Base-by-base conservation (phyloP, 129 eudicot genomes). In the Glebionis coronaria region DNA sequence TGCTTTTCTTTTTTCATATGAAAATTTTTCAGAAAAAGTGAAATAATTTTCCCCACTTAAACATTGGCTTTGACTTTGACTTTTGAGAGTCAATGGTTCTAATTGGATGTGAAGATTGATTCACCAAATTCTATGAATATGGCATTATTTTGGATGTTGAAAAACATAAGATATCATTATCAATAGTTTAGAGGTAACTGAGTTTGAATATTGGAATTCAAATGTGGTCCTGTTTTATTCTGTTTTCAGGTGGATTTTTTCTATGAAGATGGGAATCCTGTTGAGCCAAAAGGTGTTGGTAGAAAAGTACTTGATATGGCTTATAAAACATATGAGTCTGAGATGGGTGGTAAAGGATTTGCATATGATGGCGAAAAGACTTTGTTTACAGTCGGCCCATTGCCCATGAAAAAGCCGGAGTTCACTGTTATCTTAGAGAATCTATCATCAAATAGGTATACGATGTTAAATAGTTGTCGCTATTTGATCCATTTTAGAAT, bases 341-440 rank as follows among this genome's bases (percentile, higher is more conserved):
- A 80, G 49, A 63, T 80, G 27, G 81, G 74, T n/a, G 75, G 83
- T 2, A 82, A 79, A 69, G 79, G 71, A 16, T 72, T 82, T 46
- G 87, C 87, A 0, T 80, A 82, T 25, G 85, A 82, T 45, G 92
- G 85, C 13, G 86, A 78, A 44, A 84, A 81, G 20, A 84, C 83
- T 42, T 46, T 81, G 62, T 84, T 78, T 50, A 81, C 84, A 5
- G 73, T 78, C 0, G 90, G 86, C 35, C 61, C 84, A n/a, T 77
- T 84, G 9, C 90, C 84, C 0, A 28, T 13, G 12, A 78, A 81
- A 56, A 75, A 68, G 40, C 75, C 74, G 0, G 90, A 84, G 67
- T 84, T 84, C 40, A 64, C 75, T 3, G 78, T 81, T 12, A 75
- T 84, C 19, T 60, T 84, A 64, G 90, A 84, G 65, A 81, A 81